These are phyloP conservation scores for Anisodus tanguticus DNA, from an alignment of 257 asterid species.

Conservation along the genomic window DNA sequence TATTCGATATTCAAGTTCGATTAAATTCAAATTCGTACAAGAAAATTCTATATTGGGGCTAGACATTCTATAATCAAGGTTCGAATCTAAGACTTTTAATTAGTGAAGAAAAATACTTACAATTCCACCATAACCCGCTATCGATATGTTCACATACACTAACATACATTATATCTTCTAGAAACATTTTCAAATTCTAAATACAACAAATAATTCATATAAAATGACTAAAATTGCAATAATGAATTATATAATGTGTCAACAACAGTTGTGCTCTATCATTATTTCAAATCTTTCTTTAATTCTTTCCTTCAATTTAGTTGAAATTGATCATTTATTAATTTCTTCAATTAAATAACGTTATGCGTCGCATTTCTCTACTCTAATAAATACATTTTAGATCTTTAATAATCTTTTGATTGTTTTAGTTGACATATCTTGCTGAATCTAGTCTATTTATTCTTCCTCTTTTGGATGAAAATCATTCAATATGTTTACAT, in stretches of 20 bases:
- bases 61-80: too few species aligned
- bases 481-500: background rate
- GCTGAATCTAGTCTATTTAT: background rate
- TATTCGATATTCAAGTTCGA: too few species aligned
- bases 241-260: background rate
- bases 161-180: background rate
- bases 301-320: background rate
- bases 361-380: background rate
- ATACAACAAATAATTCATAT: background rate
- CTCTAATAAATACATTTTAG: background rate
- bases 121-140: background rate
- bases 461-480: background rate
- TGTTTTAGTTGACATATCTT: background rate
- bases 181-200: background rate
- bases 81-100: background rate
- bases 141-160: background rate
- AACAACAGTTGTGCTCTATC: constrained; percentile 27
- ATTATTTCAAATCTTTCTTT: background rate
- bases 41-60: too few species aligned
- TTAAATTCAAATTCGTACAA: too few species aligned
- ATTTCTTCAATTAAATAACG: background rate
- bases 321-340: background rate
- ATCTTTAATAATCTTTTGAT: background rate
- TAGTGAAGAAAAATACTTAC: background rate
- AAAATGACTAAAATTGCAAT: background rate